Conservation (phyloP, 208 protist genomes). For the Acanthamoeba castellanii region DNA sequence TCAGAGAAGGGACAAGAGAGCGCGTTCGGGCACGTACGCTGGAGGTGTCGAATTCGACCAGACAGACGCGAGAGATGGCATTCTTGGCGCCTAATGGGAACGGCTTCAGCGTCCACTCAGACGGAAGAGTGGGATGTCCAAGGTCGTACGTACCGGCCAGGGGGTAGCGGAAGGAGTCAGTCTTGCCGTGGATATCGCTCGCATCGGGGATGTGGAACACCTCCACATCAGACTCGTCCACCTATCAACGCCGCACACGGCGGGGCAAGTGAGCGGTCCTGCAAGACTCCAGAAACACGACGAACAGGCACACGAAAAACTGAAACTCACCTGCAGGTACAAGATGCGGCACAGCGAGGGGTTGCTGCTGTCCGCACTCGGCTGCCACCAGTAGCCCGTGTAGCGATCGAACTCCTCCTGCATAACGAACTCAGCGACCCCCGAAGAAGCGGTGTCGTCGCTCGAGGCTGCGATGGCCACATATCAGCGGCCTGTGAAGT, state of each 20-base stretch:
- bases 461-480: neutral
- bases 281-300: too few relatives aligned
- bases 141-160: conserved; percentile 20
- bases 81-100: conserved; percentile 36
- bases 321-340: conserved; percentile 32
- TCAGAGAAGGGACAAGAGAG: too few relatives aligned
- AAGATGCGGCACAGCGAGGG: neutral
- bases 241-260: neutral
- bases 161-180: conserved; percentile 47
- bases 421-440: conserved; percentile 81
- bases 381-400: conserved; percentile 84
- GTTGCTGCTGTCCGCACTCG: conserved; percentile 5
- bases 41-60: conserved; percentile 33
- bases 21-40: too few relatives aligned
- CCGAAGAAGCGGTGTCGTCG: neutral
- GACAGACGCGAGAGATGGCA: conserved; percentile 5
- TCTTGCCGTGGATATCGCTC: conserved; percentile 24
- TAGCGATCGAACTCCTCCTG: conserved; percentile 83
- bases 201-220: conserved; percentile 71
- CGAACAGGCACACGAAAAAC: too few relatives aligned
- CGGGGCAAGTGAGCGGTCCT: neutral
- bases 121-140: neutral
- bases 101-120: too few relatives aligned
- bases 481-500: neutral
- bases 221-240: conserved; percentile 76